Percentiles rank a stretch among this genome's conserved stretches.
Conservation (phyloP, 768 basidiomycete species). For the Kwoniella heveanensis region DNA sequence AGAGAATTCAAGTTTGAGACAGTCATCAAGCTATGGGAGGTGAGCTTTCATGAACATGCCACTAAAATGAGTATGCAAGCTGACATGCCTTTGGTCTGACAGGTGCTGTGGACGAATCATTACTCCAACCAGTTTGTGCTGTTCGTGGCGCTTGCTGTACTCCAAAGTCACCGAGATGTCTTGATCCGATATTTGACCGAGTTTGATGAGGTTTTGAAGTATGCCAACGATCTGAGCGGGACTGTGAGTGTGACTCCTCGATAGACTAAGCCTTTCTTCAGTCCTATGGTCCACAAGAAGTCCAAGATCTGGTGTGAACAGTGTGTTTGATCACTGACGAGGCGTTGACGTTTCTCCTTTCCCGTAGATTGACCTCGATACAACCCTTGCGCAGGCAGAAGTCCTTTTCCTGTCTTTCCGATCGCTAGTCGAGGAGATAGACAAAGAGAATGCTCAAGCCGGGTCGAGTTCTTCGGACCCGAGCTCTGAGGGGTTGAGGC, state of each 20-base stretch:
- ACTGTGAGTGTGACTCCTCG: conserved; percentile 35
- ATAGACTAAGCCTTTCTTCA: no score
- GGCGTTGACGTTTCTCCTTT: no score
- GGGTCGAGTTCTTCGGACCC: background rate
- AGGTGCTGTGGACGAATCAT: conserved; percentile 63
- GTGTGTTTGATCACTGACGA: no score
- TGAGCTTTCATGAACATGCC: conserved; percentile 22
- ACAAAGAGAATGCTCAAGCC: conserved; percentile 55
- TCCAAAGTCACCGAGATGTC: conserved; percentile 94
- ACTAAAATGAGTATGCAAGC: background rate
- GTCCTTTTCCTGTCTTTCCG: conserved; percentile 91
- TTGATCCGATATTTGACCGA: conserved; percentile 89
- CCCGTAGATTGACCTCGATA: conserved; percentile 78
- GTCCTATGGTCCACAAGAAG: no score
- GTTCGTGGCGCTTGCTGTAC: conserved; percentile 88
- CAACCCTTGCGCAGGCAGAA: conserved; percentile 93
- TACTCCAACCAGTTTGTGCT: conserved; percentile 86
- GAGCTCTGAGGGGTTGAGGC: conserved; percentile 6
- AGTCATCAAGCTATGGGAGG: conserved; percentile 89
- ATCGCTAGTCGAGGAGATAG: conserved; percentile 83
- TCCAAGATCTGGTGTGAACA: no score
- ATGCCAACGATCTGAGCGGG: conserved; percentile 52
- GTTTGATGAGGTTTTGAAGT: conserved; percentile 63
- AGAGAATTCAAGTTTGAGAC: conserved; percentile 93
- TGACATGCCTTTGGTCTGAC: background rate